Percentiles rank a stretch among this genome's conserved stretches.
Evolutionary conservation across 2,329 filamentous ascomycete genomes (phyloP).

Genomic region (Clathrospora elynae): DNA sequence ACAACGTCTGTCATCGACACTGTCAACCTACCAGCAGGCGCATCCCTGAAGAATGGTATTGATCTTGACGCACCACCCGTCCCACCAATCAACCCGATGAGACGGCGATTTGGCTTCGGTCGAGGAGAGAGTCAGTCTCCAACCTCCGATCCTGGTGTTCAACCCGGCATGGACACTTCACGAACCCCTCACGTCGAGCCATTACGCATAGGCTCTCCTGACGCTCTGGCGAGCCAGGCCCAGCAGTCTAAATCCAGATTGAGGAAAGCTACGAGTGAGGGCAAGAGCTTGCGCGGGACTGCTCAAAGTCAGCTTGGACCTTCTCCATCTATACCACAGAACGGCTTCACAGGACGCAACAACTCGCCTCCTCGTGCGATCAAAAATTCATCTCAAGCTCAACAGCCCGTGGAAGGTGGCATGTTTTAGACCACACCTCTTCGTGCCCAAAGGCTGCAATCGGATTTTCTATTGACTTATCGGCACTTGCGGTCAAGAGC

Average conservation of each 20-base stretch:
- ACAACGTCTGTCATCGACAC: conserved; percentile 64
- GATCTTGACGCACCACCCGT: conserved; percentile 51
- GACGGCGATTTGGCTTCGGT: conserved; percentile 56
- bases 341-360: conserved; percentile 32
- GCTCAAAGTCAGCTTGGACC: conserved; percentile 37
- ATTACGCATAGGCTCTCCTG: conserved; percentile 53
- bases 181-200: conserved; percentile 39
- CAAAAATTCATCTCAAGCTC: conserved; percentile 24
- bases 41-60: conserved; percentile 60
- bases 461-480: neutral
- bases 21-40: conserved; percentile 61
- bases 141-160: conserved; percentile 45
- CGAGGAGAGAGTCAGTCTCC: conserved; percentile 44
- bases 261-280: conserved; percentile 58
- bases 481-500: conserved; percentile 16
- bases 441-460: no score
- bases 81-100: conserved; percentile 64
- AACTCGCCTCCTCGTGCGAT: conserved; percentile 40
- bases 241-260: conserved; percentile 48
- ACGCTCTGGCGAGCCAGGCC: conserved; percentile 48
- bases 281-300: conserved; percentile 54
- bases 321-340: conserved; percentile 39
- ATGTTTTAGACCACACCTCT: conserved; percentile 38
- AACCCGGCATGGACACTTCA: conserved; percentile 42
- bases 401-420: conserved; percentile 42